Conservation (phyloP, 1,139 yeast species). For the Candida sp. region DNA sequence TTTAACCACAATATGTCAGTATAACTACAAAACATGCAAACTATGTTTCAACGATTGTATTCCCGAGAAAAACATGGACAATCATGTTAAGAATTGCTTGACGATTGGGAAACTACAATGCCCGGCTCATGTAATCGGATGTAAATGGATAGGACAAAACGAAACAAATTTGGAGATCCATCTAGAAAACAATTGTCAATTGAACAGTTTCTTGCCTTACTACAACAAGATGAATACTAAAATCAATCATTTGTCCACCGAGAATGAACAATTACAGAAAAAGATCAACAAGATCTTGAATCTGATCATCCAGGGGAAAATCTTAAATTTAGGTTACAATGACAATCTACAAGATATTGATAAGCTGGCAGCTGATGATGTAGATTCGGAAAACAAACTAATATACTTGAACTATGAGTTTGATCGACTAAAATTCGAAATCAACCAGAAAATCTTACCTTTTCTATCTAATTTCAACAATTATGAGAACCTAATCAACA, state of each 20-base stretch:
- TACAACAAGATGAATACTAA: constrained; percentile 18
- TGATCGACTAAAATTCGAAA: constrained; percentile 39
- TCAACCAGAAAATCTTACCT: constrained; percentile 40
- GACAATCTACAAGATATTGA: constrained; percentile 46
- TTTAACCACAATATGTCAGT: constrained; percentile 34
- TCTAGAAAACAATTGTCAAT: constrained; percentile 29
- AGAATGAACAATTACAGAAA: constrained; percentile 29
- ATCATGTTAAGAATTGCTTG: constrained; percentile 34
- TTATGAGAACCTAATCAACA: constrained; percentile 34
- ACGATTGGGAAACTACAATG: constrained; percentile 31
- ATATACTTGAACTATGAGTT: constrained; percentile 34
- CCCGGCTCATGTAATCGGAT: constrained; percentile 41
- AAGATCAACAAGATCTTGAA: constrained; percentile 47
- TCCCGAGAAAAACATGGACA: constrained; percentile 26
- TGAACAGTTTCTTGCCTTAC: constrained; percentile 29
- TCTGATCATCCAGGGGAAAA: constrained; percentile 48
- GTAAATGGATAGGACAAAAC: constrained; percentile 37
- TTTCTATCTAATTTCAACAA: constrained; percentile 27
- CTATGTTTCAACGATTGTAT: constrained; percentile 40
- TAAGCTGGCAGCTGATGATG: constrained; percentile 17
- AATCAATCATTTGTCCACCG: constrained; percentile 16
- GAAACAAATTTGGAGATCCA: constrained; percentile 42
- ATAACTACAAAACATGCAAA: constrained; percentile 38
- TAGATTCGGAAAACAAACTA: constrained; percentile 27
- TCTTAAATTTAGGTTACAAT: constrained; percentile 49